Evolutionary conservation across 2,329 filamentous ascomycete genomes (phyloP), one percentile per base, ranked within the genome.

Genomic region (Aspergillus piperis): DNA sequence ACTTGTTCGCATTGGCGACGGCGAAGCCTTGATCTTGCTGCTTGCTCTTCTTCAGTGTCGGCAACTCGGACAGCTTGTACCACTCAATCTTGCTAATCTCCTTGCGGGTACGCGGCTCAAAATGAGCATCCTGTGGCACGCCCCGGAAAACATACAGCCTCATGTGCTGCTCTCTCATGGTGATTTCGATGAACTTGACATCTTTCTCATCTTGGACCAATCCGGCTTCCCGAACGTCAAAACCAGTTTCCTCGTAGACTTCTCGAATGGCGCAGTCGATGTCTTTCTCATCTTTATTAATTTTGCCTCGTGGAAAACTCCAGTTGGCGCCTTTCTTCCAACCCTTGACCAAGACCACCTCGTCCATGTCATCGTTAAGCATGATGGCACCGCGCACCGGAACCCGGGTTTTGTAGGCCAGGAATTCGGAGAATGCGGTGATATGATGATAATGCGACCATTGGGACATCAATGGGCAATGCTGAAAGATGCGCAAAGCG

Each of bases 21-120:
- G 86, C 77, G 30, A 79, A 77, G 11, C 84, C 82, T 38, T 84
- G 82, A 54, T 88, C 83, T 49, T 86, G 83, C n/a, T 87, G 83
- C 71, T 89, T 92, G 66, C 83, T 87, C 74, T 90, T 90, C 58
- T 88, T 87, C 69, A 91, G 88, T 0, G 90, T 91, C 0, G 95
- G 94, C 25, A 99, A 83, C 62, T 97, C 92, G 0, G 90, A 90
- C 42, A 99, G 81, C 68, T 88, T 91, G 79, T 96, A 97, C 95
- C 95, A 99, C 73, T 91, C 83, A 61, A 99, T 96, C 77, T 92
- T 96, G 77, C 94, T 96, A 72, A 99, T 99, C 76, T 99, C 96
- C 76, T 98, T 98, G 58, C 96, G 85, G 5, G 95, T 98, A 68
- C 88, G 88, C 3, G 96, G 91, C 75, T 94, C 90, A 71, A 99